Evolutionary conservation across 768 basidiomycete genomes (phyloP), one percentile per base, ranked within the genome.

Genomic region (Scleroderma citrinum): DNA sequence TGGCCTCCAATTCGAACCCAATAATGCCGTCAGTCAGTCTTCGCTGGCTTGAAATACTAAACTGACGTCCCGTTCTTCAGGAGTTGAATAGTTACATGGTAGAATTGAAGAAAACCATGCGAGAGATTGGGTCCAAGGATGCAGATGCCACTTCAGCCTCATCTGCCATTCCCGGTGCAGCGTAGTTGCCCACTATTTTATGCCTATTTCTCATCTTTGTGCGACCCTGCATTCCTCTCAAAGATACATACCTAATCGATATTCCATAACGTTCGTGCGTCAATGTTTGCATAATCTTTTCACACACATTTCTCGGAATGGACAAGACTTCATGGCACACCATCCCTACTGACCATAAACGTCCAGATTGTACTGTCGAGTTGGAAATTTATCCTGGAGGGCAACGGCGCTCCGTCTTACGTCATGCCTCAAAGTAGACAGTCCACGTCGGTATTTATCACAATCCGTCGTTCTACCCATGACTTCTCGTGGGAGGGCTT

Each of bases 1-100:
- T 7, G 96, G 95, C 2, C 65, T 98, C 49, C 81, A 87, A 50
- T 95, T 87, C 58, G 94, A 98, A 56, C 82, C 85, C 0, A 74
- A 75, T 34, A 85, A 81, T 40, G 59, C 69, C 47, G 84, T 85
- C 53, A 44, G 77, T 49, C 21, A 14, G 10, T 1, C 35, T 20
- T 40, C 8, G 7, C 3, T 39, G 16, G 16, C 10, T 12, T 13
- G 19, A 39, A 2, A 1, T 10, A 16, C 38, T 12, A 42, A 7
- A 16, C 49, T 63, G 43, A 69, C 42, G 24, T 16, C 16, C n/a
- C n/a, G 24, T 29, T 19, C 10, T n/a, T 20, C 47, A 67, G 65
- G 67, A 67, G 44, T 32, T 67, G 49, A 69, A 63, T 14, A 52
- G 51, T 3, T 69, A 67, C 47, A 65, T 69, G 65, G 39, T 48